phyloP scores from a whole-genome alignment of 2,329 filamentous ascomycete genomes.

The Emmonsiellopsis sp. region DNA sequence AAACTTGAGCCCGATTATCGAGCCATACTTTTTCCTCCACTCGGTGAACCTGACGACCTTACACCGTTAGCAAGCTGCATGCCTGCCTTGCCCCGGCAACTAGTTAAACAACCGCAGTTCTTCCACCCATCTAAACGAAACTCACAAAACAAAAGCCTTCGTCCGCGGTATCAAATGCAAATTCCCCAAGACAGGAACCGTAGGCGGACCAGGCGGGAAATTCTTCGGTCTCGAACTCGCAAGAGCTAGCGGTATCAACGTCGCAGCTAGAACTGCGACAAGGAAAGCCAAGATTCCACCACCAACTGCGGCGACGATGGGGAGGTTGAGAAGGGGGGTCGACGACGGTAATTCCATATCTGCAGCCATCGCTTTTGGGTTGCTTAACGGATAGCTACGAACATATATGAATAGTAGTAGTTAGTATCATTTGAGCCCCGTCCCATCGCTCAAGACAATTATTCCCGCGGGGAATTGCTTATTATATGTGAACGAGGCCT shows the following conservation, averaged over 20 bases:
- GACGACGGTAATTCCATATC: no score
- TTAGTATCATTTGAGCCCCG: no score
- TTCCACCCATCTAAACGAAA: neutral
- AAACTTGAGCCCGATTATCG: constrained; percentile 10
- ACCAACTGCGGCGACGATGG: no score
- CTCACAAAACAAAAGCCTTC: neutral
- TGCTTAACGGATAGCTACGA: no score
- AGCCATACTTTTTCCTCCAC: constrained; percentile 9
- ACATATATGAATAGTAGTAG: no score
- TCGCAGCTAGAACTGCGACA: neutral
- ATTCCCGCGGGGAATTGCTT: no score
- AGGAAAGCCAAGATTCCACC: neutral
- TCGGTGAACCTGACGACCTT: constrained; percentile 7
- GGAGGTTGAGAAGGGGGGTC: no score
- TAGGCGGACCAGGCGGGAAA: neutral
- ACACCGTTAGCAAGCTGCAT: neutral
- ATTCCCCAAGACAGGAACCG: neutral
- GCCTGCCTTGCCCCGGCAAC: neutral
- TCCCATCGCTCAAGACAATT: no score
- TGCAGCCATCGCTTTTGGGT: no score
- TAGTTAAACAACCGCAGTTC: neutral
- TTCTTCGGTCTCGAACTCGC: neutral
- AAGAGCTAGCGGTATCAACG: neutral
- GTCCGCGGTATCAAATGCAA: neutral
- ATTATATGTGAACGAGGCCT: no score